These are phyloP conservation scores for Aspergillus heteromorphus DNA, from an alignment of 495 filamentous ascomycete species.

Conservation along the genomic window DNA sequence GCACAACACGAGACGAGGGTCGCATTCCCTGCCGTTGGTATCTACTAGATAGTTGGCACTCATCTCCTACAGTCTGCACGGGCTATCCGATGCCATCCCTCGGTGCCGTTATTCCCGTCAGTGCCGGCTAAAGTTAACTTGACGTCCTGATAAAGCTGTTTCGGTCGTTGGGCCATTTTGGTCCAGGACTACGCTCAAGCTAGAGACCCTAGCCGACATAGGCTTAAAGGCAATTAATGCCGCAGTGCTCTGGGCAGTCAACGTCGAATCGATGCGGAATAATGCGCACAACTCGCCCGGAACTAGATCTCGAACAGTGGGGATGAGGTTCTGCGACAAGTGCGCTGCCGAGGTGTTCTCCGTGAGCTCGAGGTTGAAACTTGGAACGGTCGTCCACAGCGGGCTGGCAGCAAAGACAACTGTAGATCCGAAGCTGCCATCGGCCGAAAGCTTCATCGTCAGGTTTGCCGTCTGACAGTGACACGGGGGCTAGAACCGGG, in stretches of 20 bases:
- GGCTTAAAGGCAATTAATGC: not conserved
- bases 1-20: not conserved
- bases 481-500: not conserved
- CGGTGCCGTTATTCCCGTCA: not conserved
- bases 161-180: not conserved
- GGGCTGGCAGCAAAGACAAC: not conserved
- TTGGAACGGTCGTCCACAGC: not conserved
- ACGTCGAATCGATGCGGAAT: not conserved
- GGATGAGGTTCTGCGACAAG: not conserved
- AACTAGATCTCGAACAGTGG: not conserved
- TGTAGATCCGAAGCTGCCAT: not conserved
- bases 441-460: not conserved
- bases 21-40: not conserved
- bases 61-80: not conserved
- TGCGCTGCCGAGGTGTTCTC: not conserved
- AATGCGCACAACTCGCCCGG: not conserved
- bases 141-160: not conserved
- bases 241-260: not conserved
- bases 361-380: not conserved
- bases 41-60: too few species aligned
- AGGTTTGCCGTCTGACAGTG: not conserved
- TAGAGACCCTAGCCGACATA: not conserved
- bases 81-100: not conserved
- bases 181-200: not conserved
- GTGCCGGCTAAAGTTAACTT: not conserved